Conservation (phyloP, 768 basidiomycete genomes). For the Neoboletus subvelutipes region DNA sequence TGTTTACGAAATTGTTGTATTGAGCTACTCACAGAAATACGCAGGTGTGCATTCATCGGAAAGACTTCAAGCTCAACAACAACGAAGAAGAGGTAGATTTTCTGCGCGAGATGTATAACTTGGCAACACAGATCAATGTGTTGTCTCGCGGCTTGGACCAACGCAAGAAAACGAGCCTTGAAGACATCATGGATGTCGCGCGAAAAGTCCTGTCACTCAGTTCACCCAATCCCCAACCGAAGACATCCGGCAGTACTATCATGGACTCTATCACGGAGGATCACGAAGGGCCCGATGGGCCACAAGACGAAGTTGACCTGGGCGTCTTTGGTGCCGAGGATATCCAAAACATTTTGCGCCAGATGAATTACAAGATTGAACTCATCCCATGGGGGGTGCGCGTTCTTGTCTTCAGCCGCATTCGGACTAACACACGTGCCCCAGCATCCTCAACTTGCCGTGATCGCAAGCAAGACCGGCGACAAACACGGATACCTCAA, state of each 20-base stretch:
- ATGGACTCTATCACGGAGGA: neutral
- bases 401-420: neutral
- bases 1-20: neutral
- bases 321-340: neutral
- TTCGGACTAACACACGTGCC: neutral
- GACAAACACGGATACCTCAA: conserved; percentile 7
- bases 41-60: conserved; percentile 7
- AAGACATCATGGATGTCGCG: neutral
- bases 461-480: neutral
- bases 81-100: neutral
- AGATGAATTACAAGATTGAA: neutral
- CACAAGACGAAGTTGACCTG: neutral
- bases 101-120: conserved; percentile 16
- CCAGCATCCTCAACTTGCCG: conserved; percentile 16
- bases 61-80: neutral
- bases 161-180: neutral
- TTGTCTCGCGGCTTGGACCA: conserved; percentile 1
- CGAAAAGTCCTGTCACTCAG: neutral
- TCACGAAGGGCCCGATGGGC: too few relatives aligned
- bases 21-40: neutral
- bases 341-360: neutral
- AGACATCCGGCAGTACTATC: neutral
- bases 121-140: neutral
- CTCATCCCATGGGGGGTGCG: neutral
- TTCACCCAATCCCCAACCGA: neutral